Evolutionary conservation across 495 filamentous ascomycete species (phyloP).

Genomic region (Ascobolus immersus): DNA sequence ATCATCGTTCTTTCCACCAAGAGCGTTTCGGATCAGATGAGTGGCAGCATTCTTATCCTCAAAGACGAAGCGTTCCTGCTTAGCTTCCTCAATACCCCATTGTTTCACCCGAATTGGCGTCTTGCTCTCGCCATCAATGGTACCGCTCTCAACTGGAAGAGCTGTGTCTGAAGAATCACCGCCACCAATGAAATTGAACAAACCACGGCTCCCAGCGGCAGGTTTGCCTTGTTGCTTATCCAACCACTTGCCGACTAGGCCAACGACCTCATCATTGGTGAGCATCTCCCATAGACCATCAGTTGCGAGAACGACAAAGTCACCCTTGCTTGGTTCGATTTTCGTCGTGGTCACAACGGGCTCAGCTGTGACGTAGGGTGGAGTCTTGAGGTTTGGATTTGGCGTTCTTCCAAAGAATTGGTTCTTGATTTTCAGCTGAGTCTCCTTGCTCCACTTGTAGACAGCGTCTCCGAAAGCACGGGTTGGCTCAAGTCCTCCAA

Average conservation of each 20-base stretch:
- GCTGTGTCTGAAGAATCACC: constrained; percentile 17
- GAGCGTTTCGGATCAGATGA: constrained; percentile 81
- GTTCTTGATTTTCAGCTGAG: constrained; percentile 50
- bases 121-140: constrained; percentile 27
- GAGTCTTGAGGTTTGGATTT: constrained; percentile 50
- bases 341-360: constrained; percentile 87
- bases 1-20: constrained; percentile 80
- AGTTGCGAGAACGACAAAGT: constrained; percentile 89
- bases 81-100: constrained; percentile 44
- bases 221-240: constrained; percentile 33
- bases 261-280: constrained; percentile 93
- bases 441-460: constrained; percentile 84
- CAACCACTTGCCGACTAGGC: constrained; percentile 88
- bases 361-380: constrained; percentile 94
- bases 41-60: constrained; percentile 94
- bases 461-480: constrained; percentile 86
- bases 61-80: constrained; percentile 60
- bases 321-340: constrained; percentile 67
- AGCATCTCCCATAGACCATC: constrained; percentile 99
- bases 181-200: too few relatives aligned
- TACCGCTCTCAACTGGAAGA: constrained; percentile 29
- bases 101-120: constrained; percentile 66
- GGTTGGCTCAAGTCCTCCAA: constrained; percentile 75
- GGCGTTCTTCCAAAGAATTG: constrained; percentile 66
- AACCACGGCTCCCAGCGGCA: constrained; percentile 29